phyloP scores from a whole-genome alignment of 2,329 filamentous ascomycete species.

The Colletotrichum sp. region DNA sequence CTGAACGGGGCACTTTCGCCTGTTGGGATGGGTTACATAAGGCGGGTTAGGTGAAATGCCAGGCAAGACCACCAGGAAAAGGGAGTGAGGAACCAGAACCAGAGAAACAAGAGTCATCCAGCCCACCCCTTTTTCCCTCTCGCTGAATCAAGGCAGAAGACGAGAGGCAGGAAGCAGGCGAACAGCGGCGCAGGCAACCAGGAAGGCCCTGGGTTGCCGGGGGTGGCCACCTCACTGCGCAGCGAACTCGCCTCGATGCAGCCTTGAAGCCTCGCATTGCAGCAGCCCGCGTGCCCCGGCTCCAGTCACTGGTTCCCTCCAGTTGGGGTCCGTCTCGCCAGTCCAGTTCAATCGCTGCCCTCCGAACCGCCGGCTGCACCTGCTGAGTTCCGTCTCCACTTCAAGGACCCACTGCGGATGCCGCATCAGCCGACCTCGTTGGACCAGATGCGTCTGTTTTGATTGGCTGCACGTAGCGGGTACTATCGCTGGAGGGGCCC shows the following conservation, averaged over 20 bases:
- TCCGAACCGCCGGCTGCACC: neutral
- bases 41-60: neutral
- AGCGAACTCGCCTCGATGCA: conserved; percentile 7
- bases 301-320: neutral
- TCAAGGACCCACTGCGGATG: neutral
- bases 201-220: neutral
- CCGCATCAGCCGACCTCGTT: conserved; percentile 10
- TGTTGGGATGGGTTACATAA: neutral
- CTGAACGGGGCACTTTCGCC: neutral
- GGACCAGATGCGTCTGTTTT: neutral
- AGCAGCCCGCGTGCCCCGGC: neutral
- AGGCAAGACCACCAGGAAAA: neutral
- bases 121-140: neutral
- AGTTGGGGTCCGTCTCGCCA: neutral
- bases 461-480: neutral
- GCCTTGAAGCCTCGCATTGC: conserved; percentile 12
- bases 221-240: neutral
- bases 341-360: neutral
- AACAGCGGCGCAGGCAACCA: neutral
- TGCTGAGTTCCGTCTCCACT: neutral
- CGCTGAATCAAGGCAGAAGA: neutral
- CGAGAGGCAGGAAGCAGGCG: neutral
- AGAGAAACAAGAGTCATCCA: neutral
- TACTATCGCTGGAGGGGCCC: neutral
- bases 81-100: neutral